A percentile compares a stretch with the other conserved stretches of the same genome.
phyloP scores from a whole-genome alignment of 1,139 yeast genomes.

The Pneumocystis murina region DNA sequence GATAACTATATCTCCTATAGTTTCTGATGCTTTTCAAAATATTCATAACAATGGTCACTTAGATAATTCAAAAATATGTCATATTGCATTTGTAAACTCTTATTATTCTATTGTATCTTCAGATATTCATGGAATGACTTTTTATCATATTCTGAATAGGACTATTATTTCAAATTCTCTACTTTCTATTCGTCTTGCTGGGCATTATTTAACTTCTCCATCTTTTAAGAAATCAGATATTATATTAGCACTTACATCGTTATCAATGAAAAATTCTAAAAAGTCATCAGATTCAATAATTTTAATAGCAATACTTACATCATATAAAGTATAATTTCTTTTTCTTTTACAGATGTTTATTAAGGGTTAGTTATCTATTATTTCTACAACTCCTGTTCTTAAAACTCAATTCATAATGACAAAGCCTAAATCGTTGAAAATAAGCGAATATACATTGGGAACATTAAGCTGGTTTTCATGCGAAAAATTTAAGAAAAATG shows the following conservation, averaged over 20 bases:
- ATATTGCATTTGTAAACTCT: slow-evolving; percentile 40
- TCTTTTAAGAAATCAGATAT: background rate
- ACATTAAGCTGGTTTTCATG: background rate
- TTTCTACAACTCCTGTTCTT: slow-evolving; percentile 41
- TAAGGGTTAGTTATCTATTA: slow-evolving; percentile 29
- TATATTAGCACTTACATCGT: slow-evolving; percentile 29
- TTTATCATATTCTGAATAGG: slow-evolving; percentile 45
- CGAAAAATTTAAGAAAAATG: background rate
- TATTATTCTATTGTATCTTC: slow-evolving; percentile 44
- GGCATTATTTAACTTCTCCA: slow-evolving; percentile 21
- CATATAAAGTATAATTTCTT: slow-evolving; percentile 19
- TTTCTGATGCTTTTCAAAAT: slow-evolving; percentile 24
- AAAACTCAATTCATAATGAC: slow-evolving; percentile 42
- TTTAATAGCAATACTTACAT: slow-evolving; percentile 46
- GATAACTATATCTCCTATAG: slow-evolving; percentile 20
- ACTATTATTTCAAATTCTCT: slow-evolving; percentile 38
- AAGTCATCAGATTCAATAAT: slow-evolving; percentile 44
- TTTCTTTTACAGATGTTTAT: background rate
- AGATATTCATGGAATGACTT: slow-evolving; percentile 45
- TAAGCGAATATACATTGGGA: background rate
- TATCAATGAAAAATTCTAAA: slow-evolving; percentile 41
- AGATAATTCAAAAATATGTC: slow-evolving; percentile 31
- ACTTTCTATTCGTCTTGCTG: slow-evolving; percentile 39
- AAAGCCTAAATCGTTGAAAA: slow-evolving; percentile 27
- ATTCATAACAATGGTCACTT: slow-evolving; percentile 39